These are phyloP conservation scores for Pythium dissotocum DNA, from an alignment of 352 stramenopile species.

Conservation along the genomic window DNA sequence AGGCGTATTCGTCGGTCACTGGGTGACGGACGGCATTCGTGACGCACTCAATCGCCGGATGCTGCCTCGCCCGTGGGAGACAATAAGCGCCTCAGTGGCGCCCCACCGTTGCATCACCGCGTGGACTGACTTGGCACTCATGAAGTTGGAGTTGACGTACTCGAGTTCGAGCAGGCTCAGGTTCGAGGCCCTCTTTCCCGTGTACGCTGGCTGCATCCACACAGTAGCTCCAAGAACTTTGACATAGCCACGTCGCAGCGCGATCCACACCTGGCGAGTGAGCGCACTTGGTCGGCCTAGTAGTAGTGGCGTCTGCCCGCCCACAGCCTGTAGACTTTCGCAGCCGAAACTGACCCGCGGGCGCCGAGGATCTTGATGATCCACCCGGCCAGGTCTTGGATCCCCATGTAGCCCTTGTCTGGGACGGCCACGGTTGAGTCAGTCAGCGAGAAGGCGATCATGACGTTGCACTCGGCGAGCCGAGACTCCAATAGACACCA, in stretches of 20 bases:
- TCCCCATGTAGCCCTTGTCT: not conserved
- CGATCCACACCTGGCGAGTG: not conserved
- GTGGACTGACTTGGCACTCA: not conserved
- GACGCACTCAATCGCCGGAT: not conserved
- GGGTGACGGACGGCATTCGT: not conserved
- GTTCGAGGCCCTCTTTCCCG: not conserved
- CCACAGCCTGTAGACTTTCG: not conserved
- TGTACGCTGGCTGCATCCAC: not conserved
- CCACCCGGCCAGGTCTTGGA: slow-evolving; percentile 6
- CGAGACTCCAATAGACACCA: not conserved
- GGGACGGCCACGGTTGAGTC: not conserved
- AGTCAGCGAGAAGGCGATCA: slow-evolving; percentile 5
- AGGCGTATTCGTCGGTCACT: not conserved
- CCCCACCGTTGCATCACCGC: not conserved
- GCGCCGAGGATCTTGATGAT: slow-evolving; percentile 6
- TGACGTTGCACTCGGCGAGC: not conserved
- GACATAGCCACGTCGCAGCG: not conserved
- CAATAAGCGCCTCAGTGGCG: not conserved
- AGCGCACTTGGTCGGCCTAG: not conserved
- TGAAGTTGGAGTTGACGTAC: slow-evolving; percentile 2
- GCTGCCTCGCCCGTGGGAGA: not conserved
- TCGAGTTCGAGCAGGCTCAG: not conserved
- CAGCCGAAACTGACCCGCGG: slow-evolving; percentile 3
- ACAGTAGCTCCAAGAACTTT: not conserved
- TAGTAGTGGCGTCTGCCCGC: not conserved